Evolutionary conservation across 306 rosid genomes (phyloP).

Genomic region (peach (Prunus persica)): DNA sequence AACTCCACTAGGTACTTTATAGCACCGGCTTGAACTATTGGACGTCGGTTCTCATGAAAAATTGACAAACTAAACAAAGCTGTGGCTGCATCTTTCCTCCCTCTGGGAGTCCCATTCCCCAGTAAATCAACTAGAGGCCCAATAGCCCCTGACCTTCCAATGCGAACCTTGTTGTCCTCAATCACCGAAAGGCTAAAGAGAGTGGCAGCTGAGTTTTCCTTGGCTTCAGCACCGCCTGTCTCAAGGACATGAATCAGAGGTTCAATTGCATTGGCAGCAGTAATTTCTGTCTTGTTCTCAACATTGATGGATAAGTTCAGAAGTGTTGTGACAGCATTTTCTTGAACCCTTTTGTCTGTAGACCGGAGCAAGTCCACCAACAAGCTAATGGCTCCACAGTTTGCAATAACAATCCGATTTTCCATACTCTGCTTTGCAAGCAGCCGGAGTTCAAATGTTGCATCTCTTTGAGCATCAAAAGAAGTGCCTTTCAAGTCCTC

Average conservation of each 20-base stretch:
- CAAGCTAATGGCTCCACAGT: conserved; percentile 62
- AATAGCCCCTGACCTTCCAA: conserved; percentile 87
- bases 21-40: conserved; percentile 85
- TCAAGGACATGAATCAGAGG: conserved; percentile 76
- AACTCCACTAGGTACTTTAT: conserved; percentile 83
- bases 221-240: conserved; percentile 79
- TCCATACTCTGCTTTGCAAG: conserved; percentile 77
- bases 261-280: conserved; percentile 72
- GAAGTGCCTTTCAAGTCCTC: conserved; percentile 61
- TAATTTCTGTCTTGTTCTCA: conserved; percentile 66
- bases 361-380: conserved; percentile 64
- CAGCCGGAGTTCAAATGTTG: conserved; percentile 65
- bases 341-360: conserved; percentile 58
- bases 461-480: conserved; percentile 63
- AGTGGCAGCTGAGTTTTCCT: conserved; percentile 92
- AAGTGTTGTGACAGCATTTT: conserved; percentile 88
- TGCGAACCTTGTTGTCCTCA: conserved; percentile 68
- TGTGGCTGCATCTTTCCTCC: conserved; percentile 86
- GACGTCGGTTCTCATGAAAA: conserved; percentile 66
- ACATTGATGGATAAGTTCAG: conserved; percentile 76
- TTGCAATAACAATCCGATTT: conserved; percentile 78
- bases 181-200: conserved; percentile 82
- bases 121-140: conserved; percentile 75
- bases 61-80: conserved; percentile 83
- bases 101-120: conserved; percentile 80